Evolutionary conservation across 257 asterid species (phyloP), one percentile per base, ranked within the genome.

Genomic region (Jaltomata sinuosa): DNA sequence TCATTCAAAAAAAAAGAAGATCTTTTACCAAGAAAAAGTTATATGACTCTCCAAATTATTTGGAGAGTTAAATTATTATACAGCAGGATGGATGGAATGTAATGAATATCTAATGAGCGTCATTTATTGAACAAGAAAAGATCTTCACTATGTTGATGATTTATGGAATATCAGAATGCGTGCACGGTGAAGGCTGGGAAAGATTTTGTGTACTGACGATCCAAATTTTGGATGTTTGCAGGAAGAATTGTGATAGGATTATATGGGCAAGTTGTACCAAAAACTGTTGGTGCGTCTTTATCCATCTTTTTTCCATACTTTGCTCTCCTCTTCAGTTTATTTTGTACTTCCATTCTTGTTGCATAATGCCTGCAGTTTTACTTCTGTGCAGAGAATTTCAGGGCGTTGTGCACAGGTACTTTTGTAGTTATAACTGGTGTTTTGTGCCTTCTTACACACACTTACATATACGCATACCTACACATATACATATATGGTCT

Each of bases 351-450:
- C 64, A 25, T 50, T 34, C 22, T 9, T 53, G 22, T 52, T 79
- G 64, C 38, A 84, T 90, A 55, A 87, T 84, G 83, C 68, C 71
- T 54, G 85, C 57, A 65, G 2, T 21, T 67, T 79, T 85, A 84
- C 79, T 83, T 74, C 15, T 52, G 85, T 90, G 90, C 99, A 97
- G 99, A 95, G 89, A 97, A 97, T 87, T 97, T 97, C 86, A 90
- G 99, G 89, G 96, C 98, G 80, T 91, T 97, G 89, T 95, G 99
- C 92, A 97, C 98, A 92, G 99, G 99, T 97, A 95, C 29, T 76
- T 90, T 74, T 76, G 14, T 42, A 32, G 80, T 68, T 57, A 78
- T 54, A 16, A 83, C 54, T 85, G 15, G 40, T 2, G 69, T 19
- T 47, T 76, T 47, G 11, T 79, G 49, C 25, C 42, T 18, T 79